Evolutionary conservation across 257 asterid genomes (phyloP).

Genomic region (Nicotiana benthamiana): DNA sequence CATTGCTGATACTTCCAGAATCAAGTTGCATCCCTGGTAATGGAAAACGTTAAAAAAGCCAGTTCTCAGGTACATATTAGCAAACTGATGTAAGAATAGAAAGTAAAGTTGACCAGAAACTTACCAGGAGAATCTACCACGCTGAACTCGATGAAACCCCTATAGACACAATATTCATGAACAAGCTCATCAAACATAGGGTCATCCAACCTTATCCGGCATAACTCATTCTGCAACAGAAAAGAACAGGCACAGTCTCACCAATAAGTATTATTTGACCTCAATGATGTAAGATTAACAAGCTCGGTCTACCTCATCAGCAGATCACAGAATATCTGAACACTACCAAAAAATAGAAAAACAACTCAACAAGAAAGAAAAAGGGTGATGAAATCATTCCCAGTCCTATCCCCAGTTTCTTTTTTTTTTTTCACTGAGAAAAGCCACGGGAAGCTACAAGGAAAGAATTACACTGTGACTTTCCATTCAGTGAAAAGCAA

Average conservation of each 20-base stretch:
- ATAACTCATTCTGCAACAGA: conserved; percentile 74
- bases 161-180: conserved; percentile 81
- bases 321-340: background rate
- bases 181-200: conserved; percentile 85
- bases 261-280: background rate
- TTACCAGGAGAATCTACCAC: conserved; percentile 34
- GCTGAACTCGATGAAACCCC: conserved; percentile 73
- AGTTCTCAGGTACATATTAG: background rate
- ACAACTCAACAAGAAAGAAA: background rate
- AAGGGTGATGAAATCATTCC: background rate
- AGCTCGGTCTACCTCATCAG: background rate
- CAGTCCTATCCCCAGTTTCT: background rate
- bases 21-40: conserved; percentile 31
- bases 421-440: background rate
- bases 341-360: background rate
- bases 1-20: conserved; percentile 25
- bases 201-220: conserved; percentile 72
- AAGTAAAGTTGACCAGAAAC: background rate
- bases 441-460: background rate
- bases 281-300: background rate
- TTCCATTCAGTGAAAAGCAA: background rate
- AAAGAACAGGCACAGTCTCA: conserved; percentile 13
- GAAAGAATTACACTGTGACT: background rate
- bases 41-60: conserved; percentile 7
- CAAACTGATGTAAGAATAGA: background rate